Percentiles rank a stretch among this genome's conserved stretches.
Evolutionary conservation across 129 eudicot genomes (phyloP).

Genomic region (Mikania micrantha): DNA sequence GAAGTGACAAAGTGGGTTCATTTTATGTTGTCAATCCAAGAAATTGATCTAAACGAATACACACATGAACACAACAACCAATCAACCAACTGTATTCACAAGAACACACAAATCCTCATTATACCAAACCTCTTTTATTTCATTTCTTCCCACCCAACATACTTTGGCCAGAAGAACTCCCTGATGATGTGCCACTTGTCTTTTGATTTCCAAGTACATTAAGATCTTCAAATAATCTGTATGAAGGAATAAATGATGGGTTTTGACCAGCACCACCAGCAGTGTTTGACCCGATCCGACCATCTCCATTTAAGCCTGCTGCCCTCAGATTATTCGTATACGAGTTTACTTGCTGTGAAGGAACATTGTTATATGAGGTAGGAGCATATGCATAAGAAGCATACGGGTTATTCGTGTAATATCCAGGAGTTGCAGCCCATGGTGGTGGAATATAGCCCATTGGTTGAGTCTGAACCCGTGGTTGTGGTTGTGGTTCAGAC

Average conservation of each 20-base stretch:
- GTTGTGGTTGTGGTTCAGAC: constrained; percentile 37
- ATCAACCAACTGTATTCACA: constrained; percentile 22
- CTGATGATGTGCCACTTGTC: constrained; percentile 40
- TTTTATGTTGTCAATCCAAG: constrained; percentile 30
- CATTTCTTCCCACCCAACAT: constrained; percentile 60
- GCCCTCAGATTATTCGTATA: constrained; percentile 19
- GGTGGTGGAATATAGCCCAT: constrained; percentile 72
- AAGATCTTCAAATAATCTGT: constrained; percentile 90
- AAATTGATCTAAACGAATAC: constrained; percentile 24
- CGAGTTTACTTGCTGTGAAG: constrained; percentile 34
- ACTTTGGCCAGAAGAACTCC: constrained; percentile 43
- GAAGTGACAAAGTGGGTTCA: not conserved
- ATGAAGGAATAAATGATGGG: constrained; percentile 58
- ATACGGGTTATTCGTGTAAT: constrained; percentile 44
- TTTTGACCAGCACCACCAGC: constrained; percentile 42
- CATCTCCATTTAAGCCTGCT: constrained; percentile 40
- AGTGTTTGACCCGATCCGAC: constrained; percentile 19
- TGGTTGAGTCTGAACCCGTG: constrained; percentile 19
- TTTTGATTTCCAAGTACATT: constrained; percentile 63
- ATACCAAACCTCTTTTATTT: constrained; percentile 7
- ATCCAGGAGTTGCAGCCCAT: constrained; percentile 88
- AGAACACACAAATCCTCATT: constrained; percentile 6
- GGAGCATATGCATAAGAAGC: constrained; percentile 25
- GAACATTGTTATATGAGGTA: constrained; percentile 25
- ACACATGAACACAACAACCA: constrained; percentile 25